Evolutionary conservation across 148 eudicot species (phyloP).

Genomic region (Camellia japonica): DNA sequence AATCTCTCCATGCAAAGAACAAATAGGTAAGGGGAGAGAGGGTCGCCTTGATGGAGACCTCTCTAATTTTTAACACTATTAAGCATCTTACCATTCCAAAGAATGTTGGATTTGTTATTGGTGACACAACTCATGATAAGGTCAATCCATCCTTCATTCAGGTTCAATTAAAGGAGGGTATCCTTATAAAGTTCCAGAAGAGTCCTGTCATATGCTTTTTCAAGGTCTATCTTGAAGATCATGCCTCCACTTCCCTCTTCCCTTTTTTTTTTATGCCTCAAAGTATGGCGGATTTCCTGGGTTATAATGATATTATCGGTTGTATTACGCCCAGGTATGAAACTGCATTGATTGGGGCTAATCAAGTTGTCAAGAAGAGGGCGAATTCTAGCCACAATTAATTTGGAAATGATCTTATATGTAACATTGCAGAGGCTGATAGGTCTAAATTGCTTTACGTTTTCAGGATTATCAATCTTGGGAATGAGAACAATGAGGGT

Average conservation of each 20-base stretch:
- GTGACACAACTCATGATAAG: not conserved
- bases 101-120: not conserved
- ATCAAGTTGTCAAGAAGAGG: not conserved
- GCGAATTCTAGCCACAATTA: not conserved
- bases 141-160: not conserved
- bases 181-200: not conserved
- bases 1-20: constrained; percentile 7
- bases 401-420: too few relatives aligned
- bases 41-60: not conserved
- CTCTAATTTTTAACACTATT: not conserved
- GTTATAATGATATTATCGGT: constrained; percentile 6
- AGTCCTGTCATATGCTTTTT: constrained; percentile 8
- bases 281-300: not conserved
- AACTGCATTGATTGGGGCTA: constrained; percentile 2
- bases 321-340: not conserved
- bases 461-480: too few relatives aligned
- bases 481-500: not conserved
- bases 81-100: not conserved
- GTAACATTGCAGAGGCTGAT: too few relatives aligned
- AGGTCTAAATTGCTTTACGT: too few relatives aligned
- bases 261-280: not conserved
- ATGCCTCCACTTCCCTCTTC: not conserved
- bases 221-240: constrained; percentile 5
- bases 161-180: not conserved
- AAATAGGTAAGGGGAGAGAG: constrained; percentile 5